These are phyloP conservation scores for Chrysochromulina parva DNA, from an alignment of 78 protist species.

Conservation along the genomic window DNA sequence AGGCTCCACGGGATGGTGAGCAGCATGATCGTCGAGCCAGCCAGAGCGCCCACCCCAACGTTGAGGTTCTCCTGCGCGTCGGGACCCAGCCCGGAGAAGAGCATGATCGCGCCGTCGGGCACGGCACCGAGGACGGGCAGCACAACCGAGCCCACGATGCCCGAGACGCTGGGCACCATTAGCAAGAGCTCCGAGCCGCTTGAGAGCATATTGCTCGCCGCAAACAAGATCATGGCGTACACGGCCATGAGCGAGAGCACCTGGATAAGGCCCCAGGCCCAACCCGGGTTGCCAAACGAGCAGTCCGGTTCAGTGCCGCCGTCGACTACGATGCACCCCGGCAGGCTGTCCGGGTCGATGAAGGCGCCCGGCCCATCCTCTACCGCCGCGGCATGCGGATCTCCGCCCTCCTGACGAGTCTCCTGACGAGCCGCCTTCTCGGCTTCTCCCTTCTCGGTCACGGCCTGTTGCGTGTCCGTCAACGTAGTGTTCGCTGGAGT, in stretches of 20 bases:
- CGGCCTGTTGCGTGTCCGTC: too few species aligned
- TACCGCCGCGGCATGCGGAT: too few species aligned
- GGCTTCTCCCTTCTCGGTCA: too few species aligned
- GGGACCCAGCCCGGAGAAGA: conserved; percentile 69
- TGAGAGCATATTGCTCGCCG: conserved; percentile 53
- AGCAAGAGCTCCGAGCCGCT: conserved; percentile 79
- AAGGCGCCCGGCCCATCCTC: too few species aligned
- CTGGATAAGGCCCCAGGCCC: background rate
- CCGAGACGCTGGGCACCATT: conserved; percentile 17
- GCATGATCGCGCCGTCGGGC: conserved; percentile 84
- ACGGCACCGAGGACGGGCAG: conserved; percentile 87
- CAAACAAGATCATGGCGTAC: conserved; percentile 26
- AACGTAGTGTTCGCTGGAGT: too few species aligned
- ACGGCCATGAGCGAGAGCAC: conserved; percentile 35
- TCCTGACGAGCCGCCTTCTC: too few species aligned
- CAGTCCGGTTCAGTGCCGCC: too few species aligned
- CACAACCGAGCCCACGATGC: conserved; percentile 75
- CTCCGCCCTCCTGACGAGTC: too few species aligned
- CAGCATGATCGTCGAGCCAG: conserved; percentile 87
- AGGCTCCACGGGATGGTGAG: conserved; percentile 83
- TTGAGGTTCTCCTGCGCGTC: conserved; percentile 78
- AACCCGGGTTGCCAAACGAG: too few species aligned
- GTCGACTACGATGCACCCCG: too few species aligned
- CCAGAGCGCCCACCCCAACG: conserved; percentile 90
- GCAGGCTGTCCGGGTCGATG: too few species aligned